Evolutionary conservation across 2,329 filamentous ascomycete species (phyloP).

Genomic region (Thielaviopsis ethacetica): DNA sequence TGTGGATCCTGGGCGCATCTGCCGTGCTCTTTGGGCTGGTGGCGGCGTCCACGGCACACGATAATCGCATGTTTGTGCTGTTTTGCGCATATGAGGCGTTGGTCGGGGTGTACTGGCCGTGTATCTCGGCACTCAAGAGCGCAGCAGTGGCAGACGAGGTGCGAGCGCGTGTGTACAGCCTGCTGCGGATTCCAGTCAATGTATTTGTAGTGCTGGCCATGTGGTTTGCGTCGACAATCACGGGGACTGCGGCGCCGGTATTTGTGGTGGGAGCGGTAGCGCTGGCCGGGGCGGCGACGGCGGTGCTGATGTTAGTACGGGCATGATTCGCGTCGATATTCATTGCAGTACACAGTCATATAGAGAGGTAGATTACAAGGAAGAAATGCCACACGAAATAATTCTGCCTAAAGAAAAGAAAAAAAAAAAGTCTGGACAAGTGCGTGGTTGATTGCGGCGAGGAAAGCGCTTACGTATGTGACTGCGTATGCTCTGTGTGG

Average conservation of each 20-base stretch:
- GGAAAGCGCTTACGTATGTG: neutral
- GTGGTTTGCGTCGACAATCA: conserved; percentile 19
- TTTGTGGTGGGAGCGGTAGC: conserved; percentile 20
- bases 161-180: conserved; percentile 35
- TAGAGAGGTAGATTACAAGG: neutral
- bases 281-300: conserved; percentile 17
- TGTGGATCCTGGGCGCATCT: neutral
- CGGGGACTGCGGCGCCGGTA: conserved; percentile 15
- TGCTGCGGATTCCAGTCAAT: conserved; percentile 41
- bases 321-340: neutral
- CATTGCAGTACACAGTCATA: neutral
- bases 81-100: conserved; percentile 40
- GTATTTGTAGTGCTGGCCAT: conserved; percentile 36
- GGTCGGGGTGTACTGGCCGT: conserved; percentile 39
- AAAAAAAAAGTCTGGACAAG: neutral
- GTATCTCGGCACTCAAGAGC: conserved; percentile 35
- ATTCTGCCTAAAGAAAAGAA: neutral
- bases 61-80: conserved; percentile 31
- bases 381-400: neutral
- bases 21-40: conserved; percentile 20
- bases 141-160: conserved; percentile 34
- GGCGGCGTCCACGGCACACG: conserved; percentile 23
- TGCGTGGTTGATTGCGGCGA: neutral
- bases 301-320: conserved; percentile 11
- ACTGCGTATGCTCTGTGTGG: neutral